Evolutionary conservation across 1,139 yeast species (phyloP), one percentile per base, ranked within the genome.

Genomic region (Sugiyamaella novakii): DNA sequence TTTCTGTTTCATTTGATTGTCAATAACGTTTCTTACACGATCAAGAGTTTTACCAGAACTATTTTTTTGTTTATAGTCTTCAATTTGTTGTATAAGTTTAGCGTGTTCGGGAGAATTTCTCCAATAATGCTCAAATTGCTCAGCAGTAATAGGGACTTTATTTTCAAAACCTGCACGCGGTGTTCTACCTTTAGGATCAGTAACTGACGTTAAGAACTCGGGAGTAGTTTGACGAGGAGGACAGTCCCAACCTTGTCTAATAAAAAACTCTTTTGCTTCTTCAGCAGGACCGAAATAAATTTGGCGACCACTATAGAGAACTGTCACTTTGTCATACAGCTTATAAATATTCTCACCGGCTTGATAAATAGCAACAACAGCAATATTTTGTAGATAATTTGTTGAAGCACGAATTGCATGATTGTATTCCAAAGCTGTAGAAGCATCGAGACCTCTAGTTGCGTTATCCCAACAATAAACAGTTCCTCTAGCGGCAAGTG

Each of bases 371-470:
- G 71, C 69, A 45, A 81, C 82, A 49, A 83, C 68, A 3, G 84
- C 82, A 21, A 84, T 76, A 45, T 76, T 73, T 51, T 74, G 73
- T 64, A 79, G 66, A 61, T 81, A 66, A 55, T 77, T 77, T 12
- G 87, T 80, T 15, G 81, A 74, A 1, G 83, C 75, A 63, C 84
- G 78, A 38, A 83, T 73, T 46, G 85, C 84, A 61, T 75, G 78
- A 45, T 84, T 78, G 61, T 77, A 83, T 60, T 82, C 87, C 57
- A 83, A 73, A 21, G 88, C 88, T 17, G 88, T 82, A 6, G 87
- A 80, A 18, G 88, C 82, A 70, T 83, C 88, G 53, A 83, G 72
- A 63, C 88, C 88, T 67, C 87, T 74, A n/a, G 88, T 83, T n/a
- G 87, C 83, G 60, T 83, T 83, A 71, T 83, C 89, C 85, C 86